Conservation (phyloP, 1,139 yeast genomes). For the Saccharomyces hybrid region DNA sequence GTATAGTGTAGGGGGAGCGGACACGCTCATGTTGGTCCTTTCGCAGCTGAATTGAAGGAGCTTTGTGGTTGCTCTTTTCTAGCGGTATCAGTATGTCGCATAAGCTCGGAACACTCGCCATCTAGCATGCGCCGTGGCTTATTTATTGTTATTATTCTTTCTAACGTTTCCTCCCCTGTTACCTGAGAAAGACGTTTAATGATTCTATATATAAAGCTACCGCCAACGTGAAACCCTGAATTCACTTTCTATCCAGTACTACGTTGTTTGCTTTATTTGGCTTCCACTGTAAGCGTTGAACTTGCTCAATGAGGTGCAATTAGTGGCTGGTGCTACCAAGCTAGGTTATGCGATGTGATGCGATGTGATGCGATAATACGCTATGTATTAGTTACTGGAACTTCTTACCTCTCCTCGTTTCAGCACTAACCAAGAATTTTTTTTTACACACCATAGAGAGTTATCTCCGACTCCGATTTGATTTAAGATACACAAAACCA, state of each 20-base stretch:
- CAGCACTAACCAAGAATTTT: background rate
- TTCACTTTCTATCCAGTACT: background rate
- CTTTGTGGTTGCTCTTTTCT: background rate
- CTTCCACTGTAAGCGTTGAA: background rate
- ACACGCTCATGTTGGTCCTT: background rate
- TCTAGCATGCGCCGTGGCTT: background rate
- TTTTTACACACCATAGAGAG: background rate
- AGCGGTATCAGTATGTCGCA: conserved; percentile 12
- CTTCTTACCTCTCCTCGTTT: background rate
- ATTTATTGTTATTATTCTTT: background rate
- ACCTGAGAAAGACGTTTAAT: background rate
- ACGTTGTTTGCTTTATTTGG: background rate
- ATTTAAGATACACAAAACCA: background rate
- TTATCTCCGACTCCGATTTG: background rate
- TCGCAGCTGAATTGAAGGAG: background rate
- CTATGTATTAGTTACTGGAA: background rate
- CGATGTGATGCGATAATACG: background rate
- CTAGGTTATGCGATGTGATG: background rate
- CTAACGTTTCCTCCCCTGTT: background rate
- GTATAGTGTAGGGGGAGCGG: conserved; percentile 13
- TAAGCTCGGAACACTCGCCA: conserved; percentile 12
- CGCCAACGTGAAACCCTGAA: background rate
- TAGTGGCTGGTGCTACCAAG: background rate
- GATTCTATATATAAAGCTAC: background rate
- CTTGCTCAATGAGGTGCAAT: background rate